Evolutionary conservation across 2,329 filamentous ascomycete species (phyloP).

Genomic region (Colletotrichum incanum): DNA sequence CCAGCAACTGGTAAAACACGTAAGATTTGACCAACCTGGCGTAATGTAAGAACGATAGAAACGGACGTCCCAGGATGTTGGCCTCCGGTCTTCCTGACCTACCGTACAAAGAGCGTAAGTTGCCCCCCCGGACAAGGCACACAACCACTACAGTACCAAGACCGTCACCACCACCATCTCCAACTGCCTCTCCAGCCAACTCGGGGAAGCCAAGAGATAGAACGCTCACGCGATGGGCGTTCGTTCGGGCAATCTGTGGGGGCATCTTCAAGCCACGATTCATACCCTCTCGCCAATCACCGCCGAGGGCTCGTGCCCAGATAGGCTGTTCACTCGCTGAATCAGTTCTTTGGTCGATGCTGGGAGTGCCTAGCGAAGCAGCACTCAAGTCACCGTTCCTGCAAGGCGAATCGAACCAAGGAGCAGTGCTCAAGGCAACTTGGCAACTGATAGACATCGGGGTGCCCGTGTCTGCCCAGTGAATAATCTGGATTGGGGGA

Average conservation of each 20-base stretch:
- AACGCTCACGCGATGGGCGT: constrained; percentile 28
- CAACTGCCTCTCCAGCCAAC: constrained; percentile 1
- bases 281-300: constrained; percentile 34
- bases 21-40: constrained; percentile 27
- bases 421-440: background rate
- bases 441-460: constrained; percentile 8
- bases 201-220: constrained; percentile 38
- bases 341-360: background rate
- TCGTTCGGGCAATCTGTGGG: constrained; percentile 39
- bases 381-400: background rate
- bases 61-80: background rate
- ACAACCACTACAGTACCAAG: constrained; percentile 13
- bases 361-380: constrained; percentile 21
- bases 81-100: background rate
- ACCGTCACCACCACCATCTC: constrained; percentile 1
- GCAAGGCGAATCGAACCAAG: background rate
- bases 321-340: constrained; percentile 18
- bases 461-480: constrained; percentile 24
- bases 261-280: constrained; percentile 36
- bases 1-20: constrained; percentile 8
- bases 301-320: background rate
- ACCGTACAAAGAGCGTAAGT: constrained; percentile 1
- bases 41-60: background rate
- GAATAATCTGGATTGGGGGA: background rate
- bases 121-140: constrained; percentile 25